Percentiles rank a stretch among this genome's conserved stretches.
phyloP scores from a whole-genome alignment of 306 rosid species.

The Trichosanthes truncata region DNA sequence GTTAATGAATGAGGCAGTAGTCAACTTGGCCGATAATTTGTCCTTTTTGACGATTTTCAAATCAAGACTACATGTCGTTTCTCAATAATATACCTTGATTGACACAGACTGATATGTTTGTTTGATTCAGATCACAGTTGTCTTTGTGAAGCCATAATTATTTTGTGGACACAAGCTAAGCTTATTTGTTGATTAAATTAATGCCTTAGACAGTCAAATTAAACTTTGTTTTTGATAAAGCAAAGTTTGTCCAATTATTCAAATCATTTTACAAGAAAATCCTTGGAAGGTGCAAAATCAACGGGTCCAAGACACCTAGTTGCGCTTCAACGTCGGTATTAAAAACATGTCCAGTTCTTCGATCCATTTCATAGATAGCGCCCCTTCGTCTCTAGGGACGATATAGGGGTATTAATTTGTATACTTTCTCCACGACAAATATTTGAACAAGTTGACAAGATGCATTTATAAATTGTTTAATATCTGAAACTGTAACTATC shows the following conservation, averaged over 20 bases:
- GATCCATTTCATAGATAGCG: neutral
- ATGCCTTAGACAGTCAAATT: neutral
- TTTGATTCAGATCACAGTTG: neutral
- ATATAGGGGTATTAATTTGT: neutral
- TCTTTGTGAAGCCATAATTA: neutral
- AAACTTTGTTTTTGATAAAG: neutral
- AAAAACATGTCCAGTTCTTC: neutral
- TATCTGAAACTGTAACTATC: too few relatives aligned
- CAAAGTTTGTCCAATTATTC: neutral
- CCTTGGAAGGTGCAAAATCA: neutral
- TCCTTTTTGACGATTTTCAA: neutral
- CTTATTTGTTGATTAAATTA: too few relatives aligned
- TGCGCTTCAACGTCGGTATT: neutral
- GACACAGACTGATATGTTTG: neutral
- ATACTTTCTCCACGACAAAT: neutral
- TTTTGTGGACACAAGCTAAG: neutral
- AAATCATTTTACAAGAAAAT: neutral
- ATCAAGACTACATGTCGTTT: slow-evolving; percentile 5
- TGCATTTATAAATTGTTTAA: neutral
- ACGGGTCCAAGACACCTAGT: neutral
- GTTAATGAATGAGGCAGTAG: neutral
- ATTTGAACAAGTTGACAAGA: neutral
- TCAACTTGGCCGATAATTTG: neutral
- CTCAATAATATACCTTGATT: slow-evolving; percentile 6
- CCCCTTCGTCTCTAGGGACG: too few relatives aligned